These are phyloP conservation scores for Malus fusca DNA, from an alignment of 306 rosid species.

Conservation along the genomic window DNA sequence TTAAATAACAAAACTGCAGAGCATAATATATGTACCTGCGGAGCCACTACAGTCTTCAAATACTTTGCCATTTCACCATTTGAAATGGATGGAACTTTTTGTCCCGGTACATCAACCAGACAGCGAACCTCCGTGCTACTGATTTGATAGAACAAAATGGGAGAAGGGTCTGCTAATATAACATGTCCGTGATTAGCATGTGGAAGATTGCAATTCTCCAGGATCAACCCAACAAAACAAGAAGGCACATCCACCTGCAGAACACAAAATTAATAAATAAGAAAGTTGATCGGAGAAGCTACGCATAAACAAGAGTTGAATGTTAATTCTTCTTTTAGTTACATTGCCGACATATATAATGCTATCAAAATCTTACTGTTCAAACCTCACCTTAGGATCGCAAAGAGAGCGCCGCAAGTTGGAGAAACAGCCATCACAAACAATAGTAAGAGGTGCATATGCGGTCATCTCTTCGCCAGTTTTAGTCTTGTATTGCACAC, in stretches of 20 bases:
- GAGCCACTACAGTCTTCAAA: constrained; percentile 76
- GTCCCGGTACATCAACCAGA: constrained; percentile 94
- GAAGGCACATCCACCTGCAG: constrained; percentile 88
- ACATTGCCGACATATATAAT: constrained; percentile 2
- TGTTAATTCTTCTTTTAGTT: background rate
- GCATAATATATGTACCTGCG: constrained; percentile 51
- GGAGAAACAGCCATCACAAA: constrained; percentile 97
- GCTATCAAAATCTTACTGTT: constrained; percentile 1
- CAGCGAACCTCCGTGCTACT: constrained; percentile 91
- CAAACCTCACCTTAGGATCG: constrained; percentile 59
- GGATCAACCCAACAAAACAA: constrained; percentile 77
- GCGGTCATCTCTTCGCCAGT: constrained; percentile 58
- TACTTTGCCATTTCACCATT: constrained; percentile 86
- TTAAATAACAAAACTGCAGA: background rate
- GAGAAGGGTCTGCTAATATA: constrained; percentile 86
- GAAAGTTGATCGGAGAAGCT: background rate
- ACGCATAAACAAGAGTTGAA: background rate
- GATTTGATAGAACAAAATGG: constrained; percentile 83
- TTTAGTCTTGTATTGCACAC: constrained; percentile 73
- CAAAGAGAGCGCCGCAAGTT: constrained; percentile 91
- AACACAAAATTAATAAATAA: constrained; percentile 8
- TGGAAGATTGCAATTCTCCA: constrained; percentile 91
- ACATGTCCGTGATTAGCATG: constrained; percentile 84
- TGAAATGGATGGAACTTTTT: constrained; percentile 85
- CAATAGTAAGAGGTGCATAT: constrained; percentile 79